These are phyloP conservation scores for Phytophthora crassamura DNA, from an alignment of 352 stramenopile genomes.

Conservation along the genomic window DNA sequence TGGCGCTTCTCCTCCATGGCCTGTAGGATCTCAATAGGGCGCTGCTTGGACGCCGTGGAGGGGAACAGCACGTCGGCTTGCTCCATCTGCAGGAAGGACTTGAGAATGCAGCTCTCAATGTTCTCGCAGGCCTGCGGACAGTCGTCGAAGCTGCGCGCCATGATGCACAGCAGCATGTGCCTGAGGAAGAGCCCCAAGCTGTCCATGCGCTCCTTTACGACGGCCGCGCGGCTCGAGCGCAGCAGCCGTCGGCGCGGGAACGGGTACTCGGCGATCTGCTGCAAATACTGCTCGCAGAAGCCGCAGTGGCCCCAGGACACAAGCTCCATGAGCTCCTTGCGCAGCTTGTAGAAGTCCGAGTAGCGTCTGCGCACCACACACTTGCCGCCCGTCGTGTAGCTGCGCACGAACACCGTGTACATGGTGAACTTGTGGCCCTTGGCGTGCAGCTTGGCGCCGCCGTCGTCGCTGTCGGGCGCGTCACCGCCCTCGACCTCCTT, in stretches of 20 bases:
- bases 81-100: constrained; percentile 82
- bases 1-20: constrained; percentile 78
- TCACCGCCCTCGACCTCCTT: constrained; percentile 54
- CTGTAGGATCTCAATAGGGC: constrained; percentile 67
- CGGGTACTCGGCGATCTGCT: constrained; percentile 78
- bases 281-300: constrained; percentile 66
- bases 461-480: constrained; percentile 25
- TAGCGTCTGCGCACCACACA: constrained; percentile 83
- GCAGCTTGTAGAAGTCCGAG: constrained; percentile 87
- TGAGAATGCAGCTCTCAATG: constrained; percentile 77
- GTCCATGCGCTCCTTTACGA: constrained; percentile 90
- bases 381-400: constrained; percentile 73
- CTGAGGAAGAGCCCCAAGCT: constrained; percentile 78
- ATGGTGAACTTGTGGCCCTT: constrained; percentile 81
- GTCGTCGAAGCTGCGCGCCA: constrained; percentile 72
- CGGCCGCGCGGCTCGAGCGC: constrained; percentile 66
- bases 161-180: constrained; percentile 77
- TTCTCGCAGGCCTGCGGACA: constrained; percentile 70
- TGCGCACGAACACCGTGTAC: constrained; percentile 87
- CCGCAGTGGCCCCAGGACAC: constrained; percentile 81
- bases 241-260: constrained; percentile 81
- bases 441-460: constrained; percentile 18
- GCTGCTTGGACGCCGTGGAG: constrained; percentile 56
- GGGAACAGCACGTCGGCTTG: constrained; percentile 60
- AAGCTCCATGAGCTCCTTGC: constrained; percentile 84